phyloP scores from a whole-genome alignment of 169 alveolate genomes.

The Plasmodium ovale region DNA sequence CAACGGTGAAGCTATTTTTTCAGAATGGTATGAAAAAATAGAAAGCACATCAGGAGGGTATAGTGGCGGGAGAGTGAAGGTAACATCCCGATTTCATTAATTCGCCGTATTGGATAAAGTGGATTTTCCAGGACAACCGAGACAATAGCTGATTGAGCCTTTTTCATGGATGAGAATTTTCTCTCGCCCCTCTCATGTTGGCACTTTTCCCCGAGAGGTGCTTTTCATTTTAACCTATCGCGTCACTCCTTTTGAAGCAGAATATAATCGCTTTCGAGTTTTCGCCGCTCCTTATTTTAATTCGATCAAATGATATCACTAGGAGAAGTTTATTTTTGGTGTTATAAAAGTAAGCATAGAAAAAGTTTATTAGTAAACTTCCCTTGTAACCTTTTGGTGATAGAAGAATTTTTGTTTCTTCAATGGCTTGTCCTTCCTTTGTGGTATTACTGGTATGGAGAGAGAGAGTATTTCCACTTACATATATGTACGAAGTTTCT shows the following conservation, averaged over 20 bases:
- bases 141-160: too few species aligned
- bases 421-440: background rate
- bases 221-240: constrained; percentile 8
- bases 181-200: too few species aligned
- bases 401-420: background rate
- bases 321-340: constrained; percentile 43
- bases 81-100: too few species aligned
- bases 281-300: constrained; percentile 6
- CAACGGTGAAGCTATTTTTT: too few species aligned
- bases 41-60: too few species aligned
- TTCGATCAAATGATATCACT: constrained; percentile 40
- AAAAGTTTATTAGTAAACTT: constrained; percentile 27
- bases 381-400: constrained; percentile 61
- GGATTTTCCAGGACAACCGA: too few species aligned
- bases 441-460: background rate
- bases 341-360: constrained; percentile 62
- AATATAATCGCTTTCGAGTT: constrained; percentile 25
- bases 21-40: too few species aligned
- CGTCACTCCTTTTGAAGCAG: constrained; percentile 13
- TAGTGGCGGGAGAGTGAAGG: too few species aligned
- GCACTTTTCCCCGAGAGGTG: too few species aligned
- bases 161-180: too few species aligned
- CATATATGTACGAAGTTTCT: constrained; percentile 39
- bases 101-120: too few species aligned
- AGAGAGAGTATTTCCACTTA: constrained; percentile 10